phyloP scores from a whole-genome alignment of 148 eudicot species.

The Diospyros lotus region DNA sequence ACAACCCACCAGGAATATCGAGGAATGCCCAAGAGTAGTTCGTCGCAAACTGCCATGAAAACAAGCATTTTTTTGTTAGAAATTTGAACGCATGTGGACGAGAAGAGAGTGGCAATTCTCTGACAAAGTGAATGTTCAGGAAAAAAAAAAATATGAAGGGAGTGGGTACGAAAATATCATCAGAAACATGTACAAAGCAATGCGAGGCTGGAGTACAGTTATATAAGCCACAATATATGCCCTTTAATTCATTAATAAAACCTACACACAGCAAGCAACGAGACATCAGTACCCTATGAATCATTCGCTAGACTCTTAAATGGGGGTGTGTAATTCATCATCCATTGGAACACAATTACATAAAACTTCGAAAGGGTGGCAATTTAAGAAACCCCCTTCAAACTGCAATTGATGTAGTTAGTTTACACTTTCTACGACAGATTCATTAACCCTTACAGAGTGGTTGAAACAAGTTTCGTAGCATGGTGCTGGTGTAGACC shows the following conservation, averaged over 20 bases:
- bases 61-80: not conserved
- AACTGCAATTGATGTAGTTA: not conserved
- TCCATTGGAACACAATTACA: no score
- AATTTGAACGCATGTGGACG: no score
- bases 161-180: not conserved
- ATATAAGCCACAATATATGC: not conserved
- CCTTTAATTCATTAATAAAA: no score
- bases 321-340: no score
- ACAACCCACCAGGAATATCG: constrained; percentile 72
- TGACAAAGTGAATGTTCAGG: not conserved
- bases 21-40: constrained; percentile 70
- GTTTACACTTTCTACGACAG: not conserved
- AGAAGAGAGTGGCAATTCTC: no score
- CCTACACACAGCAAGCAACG: no score
- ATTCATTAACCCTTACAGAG: no score
- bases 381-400: not conserved
- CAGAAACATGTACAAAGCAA: not conserved
- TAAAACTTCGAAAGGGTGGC: no score
- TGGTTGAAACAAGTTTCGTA: not conserved
- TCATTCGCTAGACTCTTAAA: no score
- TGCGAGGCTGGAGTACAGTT: no score
- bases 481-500: not conserved
- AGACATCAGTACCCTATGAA: no score
- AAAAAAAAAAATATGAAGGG: not conserved
- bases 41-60: constrained; percentile 77